Base-by-base conservation (phyloP, 164 flowering plant genomes). In the Vitis amurensis region DNA sequence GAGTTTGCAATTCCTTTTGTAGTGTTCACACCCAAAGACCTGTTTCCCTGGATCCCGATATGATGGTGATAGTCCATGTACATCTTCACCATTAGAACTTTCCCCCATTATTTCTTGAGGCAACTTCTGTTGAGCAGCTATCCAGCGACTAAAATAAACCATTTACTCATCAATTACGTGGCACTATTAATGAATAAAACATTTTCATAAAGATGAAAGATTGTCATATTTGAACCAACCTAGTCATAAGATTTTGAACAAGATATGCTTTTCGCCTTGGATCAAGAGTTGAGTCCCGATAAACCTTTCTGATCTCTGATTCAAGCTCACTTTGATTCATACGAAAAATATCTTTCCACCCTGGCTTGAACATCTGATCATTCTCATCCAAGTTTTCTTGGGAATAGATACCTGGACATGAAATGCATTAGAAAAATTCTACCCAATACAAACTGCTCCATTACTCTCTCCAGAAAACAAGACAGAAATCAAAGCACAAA, bases 301-400 rank as follows among this genome's bases (percentile, higher is more conserved):
- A 95, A 66, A 95, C 97, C 77, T 90, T 93, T 81, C 99, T 82
- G 73, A 95, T 91, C 80, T 95, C 99, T 50, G 97, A 80, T 75
- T 95, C 99, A 64, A 95, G 97, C 77, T 95, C 99, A 84, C 82
- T 93, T 78, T 93, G 97, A 80, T 95, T 93, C 98, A 95, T 95
- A 30, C 98, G 85, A 66, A 95, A 95, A 55, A 95, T 95, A 80
- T 95, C 99, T 77, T 91, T 91, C 99, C 99, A 95, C 11, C 99
- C 99, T 68, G 99, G 98, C 88, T 89, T 95, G 81, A 93, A 95
- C 80, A 85, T 91, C 71, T 78, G 81, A 80, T 89, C 94, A 75
- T 68, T 82, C 49, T 82, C 90, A 60, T 90, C 97, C 77, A 86
- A 55, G 60, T 81, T 83, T 70, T 89, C 98, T 74, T 84, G 87